phyloP scores from a whole-genome alignment of 768 basidiomycete species.

The Boletus rubroflammeus region DNA sequence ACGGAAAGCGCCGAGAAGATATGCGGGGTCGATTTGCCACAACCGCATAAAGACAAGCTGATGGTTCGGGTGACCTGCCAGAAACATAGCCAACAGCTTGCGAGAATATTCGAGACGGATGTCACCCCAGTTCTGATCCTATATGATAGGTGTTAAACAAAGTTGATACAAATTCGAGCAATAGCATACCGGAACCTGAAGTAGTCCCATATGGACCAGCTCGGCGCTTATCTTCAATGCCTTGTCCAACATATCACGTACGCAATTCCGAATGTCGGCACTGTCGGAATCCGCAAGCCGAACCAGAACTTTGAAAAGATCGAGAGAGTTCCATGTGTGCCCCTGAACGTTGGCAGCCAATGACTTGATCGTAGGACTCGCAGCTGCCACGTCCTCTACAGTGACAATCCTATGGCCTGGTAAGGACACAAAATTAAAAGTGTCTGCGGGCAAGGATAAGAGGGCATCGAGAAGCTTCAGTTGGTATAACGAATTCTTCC shows the following conservation, averaged over 20 bases:
- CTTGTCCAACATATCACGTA: constrained; percentile 90
- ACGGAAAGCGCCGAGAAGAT: constrained; percentile 83
- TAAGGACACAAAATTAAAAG: constrained; percentile 88
- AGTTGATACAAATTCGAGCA: neutral
- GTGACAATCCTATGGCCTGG: constrained; percentile 82
- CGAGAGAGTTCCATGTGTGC: constrained; percentile 92
- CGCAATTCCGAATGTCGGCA: constrained; percentile 66
- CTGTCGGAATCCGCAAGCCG: constrained; percentile 70
- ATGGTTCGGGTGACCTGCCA: constrained; percentile 90
- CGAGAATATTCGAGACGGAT: constrained; percentile 85
- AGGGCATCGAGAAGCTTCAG: constrained; percentile 85
- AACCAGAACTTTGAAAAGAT: constrained; percentile 87
- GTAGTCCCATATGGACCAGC: constrained; percentile 86
- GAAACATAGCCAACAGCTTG: constrained; percentile 83
- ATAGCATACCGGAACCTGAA: constrained; percentile 80
- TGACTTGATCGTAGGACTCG: constrained; percentile 89
- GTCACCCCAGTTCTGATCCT: constrained; percentile 85
- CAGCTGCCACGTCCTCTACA: constrained; percentile 79
- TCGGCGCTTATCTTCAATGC: constrained; percentile 93
- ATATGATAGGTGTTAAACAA: constrained; percentile 19
- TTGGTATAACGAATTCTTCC: constrained; percentile 84
- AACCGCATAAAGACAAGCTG: constrained; percentile 96
- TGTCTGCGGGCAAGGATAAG: constrained; percentile 83
- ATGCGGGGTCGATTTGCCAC: constrained; percentile 85
- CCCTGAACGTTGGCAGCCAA: constrained; percentile 88